These are phyloP conservation scores for Microdochium nivale DNA, from an alignment of 2,329 filamentous ascomycete genomes.

Conservation along the genomic window DNA sequence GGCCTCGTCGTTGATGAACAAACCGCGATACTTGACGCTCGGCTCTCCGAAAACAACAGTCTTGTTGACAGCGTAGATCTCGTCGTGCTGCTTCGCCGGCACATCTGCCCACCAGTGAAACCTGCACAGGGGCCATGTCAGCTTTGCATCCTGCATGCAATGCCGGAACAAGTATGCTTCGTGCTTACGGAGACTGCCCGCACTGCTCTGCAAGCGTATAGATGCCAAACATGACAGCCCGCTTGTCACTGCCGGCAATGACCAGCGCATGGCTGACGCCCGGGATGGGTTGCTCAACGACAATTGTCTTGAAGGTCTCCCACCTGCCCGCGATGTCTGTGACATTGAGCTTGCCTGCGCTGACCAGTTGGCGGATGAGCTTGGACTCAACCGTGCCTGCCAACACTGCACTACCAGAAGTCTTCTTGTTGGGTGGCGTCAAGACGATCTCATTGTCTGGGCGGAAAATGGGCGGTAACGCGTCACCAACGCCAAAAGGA, in stretches of 20 bases:
- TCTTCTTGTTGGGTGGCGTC: not conserved
- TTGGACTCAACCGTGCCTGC: conserved; percentile 38
- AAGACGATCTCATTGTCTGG: not conserved
- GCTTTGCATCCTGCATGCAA: not conserved
- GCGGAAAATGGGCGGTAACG: not conserved
- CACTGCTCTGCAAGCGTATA: conserved; percentile 52
- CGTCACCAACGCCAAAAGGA: conserved; percentile 1
- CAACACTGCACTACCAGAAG: conserved; percentile 31
- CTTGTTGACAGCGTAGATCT: conserved; percentile 35
- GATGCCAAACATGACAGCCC: conserved; percentile 47
- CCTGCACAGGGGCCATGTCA: conserved; percentile 5
- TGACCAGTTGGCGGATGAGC: conserved; percentile 35
- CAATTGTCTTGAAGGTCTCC: conserved; percentile 44
- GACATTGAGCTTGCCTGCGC: conserved; percentile 36
- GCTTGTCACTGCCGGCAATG: conserved; percentile 47
- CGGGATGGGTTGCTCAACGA: conserved; percentile 35
- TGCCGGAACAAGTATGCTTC: not conserved
- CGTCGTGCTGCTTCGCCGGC: conserved; percentile 31
- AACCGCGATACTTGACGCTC: conserved; percentile 47
- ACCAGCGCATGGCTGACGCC: conserved; percentile 38
- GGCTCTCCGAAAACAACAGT: conserved; percentile 38
- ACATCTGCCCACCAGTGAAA: conserved; percentile 53
- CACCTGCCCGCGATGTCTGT: conserved; percentile 41
- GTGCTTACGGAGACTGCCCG: conserved; percentile 44
- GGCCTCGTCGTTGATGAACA: conserved; percentile 54